Evolutionary conservation across 1,139 yeast genomes (phyloP).

Genomic region (Saccharomyces hybrid): DNA sequence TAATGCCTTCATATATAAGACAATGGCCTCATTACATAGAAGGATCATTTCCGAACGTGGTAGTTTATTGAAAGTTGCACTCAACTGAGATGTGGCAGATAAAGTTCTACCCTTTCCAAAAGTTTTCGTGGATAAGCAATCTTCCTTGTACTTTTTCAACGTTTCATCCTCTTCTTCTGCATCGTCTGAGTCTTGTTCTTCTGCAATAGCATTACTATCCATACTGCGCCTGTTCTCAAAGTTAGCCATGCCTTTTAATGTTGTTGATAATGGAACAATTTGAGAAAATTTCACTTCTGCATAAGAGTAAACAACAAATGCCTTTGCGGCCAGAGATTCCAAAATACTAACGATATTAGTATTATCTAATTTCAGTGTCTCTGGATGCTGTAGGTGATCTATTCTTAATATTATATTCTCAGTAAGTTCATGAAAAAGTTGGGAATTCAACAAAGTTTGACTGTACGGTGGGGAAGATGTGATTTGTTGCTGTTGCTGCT

Average conservation of each 20-base stretch:
- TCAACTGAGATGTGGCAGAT: neutral
- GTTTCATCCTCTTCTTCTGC: slow-evolving; percentile 4
- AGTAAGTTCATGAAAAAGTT: slow-evolving; percentile 28
- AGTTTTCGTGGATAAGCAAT: neutral
- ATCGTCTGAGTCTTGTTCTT: slow-evolving; percentile 26
- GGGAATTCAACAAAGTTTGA: slow-evolving; percentile 22
- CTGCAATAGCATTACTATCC: slow-evolving; percentile 30
- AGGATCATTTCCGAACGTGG: slow-evolving; percentile 36
- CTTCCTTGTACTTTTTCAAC: neutral
- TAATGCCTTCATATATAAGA: slow-evolving; percentile 73
- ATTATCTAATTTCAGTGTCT: slow-evolving; percentile 15
- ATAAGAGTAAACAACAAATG: slow-evolving; percentile 79
- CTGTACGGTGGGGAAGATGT: slow-evolving; percentile 13
- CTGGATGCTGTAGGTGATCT: slow-evolving; percentile 16
- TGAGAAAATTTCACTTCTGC: slow-evolving; percentile 90
- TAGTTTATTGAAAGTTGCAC: slow-evolving; percentile 35
- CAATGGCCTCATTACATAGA: slow-evolving; percentile 58
- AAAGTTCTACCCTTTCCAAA: neutral
- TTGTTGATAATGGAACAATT: slow-evolving; percentile 70
- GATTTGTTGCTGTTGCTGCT: slow-evolving; percentile 15
- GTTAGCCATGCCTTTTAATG: slow-evolving; percentile 30
- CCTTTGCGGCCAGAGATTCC: slow-evolving; percentile 78
- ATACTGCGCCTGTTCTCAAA: slow-evolving; percentile 22
- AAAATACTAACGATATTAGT: slow-evolving; percentile 41
- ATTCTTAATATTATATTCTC: slow-evolving; percentile 32